Evolutionary conservation across 139 green algal species (phyloP).

Genomic region (Chlorella sp.): DNA sequence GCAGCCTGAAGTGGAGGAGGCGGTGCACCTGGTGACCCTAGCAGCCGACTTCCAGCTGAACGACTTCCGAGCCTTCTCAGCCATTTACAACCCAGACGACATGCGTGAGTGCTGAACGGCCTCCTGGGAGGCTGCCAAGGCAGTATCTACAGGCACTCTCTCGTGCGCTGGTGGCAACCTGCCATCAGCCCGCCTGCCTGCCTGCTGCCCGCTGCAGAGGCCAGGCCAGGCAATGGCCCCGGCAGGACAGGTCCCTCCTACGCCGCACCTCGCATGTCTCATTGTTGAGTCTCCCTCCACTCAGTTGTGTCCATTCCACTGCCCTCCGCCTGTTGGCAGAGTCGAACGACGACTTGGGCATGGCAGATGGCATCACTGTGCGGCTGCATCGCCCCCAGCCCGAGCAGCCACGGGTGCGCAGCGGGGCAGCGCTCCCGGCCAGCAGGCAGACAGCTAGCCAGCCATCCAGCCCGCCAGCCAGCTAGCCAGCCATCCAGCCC

Average conservation of each 20-base stretch:
- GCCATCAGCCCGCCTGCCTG: not conserved
- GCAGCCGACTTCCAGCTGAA: slow-evolving; percentile 2
- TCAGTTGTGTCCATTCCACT: no score
- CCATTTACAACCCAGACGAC: slow-evolving; percentile 33
- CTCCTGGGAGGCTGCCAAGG: no score
- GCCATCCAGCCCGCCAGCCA: no score
- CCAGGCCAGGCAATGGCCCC: no score
- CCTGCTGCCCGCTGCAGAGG: no score
- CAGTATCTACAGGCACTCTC: no score
- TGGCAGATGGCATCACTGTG: slow-evolving; percentile 6
- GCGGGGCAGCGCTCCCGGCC: no score
- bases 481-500: no score
- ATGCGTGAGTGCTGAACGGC: slow-evolving; percentile 18
- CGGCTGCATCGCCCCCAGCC: slow-evolving; percentile 2
- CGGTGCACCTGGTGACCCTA: slow-evolving; percentile 9
- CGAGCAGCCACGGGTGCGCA: not conserved
- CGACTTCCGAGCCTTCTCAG: slow-evolving; percentile 3
- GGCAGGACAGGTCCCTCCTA: no score
- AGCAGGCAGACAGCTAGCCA: no score
- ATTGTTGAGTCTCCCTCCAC: no score
- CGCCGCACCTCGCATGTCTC: no score
- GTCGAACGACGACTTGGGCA: slow-evolving; percentile 19
- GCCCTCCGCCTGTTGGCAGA: not conserved
- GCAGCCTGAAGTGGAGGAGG: slow-evolving; percentile 26
- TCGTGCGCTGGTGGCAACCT: not conserved